Conservation (phyloP, 768 basidiomycete genomes). For the Boletus barrowsii region DNA sequence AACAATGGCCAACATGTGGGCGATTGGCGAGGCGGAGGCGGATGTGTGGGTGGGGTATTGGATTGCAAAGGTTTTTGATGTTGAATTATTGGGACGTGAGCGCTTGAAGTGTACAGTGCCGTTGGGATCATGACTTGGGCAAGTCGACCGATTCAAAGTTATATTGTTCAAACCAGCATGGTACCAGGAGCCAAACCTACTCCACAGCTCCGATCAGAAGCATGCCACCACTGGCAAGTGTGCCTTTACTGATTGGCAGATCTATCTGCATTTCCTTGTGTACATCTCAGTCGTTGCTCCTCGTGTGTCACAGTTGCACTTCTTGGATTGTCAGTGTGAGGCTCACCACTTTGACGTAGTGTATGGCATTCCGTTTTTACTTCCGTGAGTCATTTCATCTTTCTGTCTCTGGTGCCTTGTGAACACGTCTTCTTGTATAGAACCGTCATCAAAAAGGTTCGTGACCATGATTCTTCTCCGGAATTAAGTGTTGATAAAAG, state of each 20-base stretch:
- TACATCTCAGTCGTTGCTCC: slow-evolving; percentile 54
- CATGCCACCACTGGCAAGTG: no score
- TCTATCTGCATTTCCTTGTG: slow-evolving; percentile 20
- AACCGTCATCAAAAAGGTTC: slow-evolving; percentile 56
- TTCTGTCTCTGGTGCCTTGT: background rate
- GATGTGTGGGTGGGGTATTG: slow-evolving; percentile 26
- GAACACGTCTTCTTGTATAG: slow-evolving; percentile 27
- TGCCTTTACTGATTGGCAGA: slow-evolving; percentile 64
- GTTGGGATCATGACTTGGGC: no score
- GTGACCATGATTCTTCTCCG: background rate
- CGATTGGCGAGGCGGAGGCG: slow-evolving; percentile 23
- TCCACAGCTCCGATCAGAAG: no score
- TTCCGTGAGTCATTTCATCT: slow-evolving; percentile 49
- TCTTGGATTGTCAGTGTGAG: background rate
- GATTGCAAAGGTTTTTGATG: slow-evolving; percentile 21
- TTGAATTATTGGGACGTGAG: no score
- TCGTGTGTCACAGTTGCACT: slow-evolving; percentile 40
- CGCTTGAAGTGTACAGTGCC: no score
- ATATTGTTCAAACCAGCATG: no score
- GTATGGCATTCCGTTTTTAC: slow-evolving; percentile 67
- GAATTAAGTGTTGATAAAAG: slow-evolving; percentile 2
- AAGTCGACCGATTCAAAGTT: no score
- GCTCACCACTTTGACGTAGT: slow-evolving; percentile 37
- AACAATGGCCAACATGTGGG: slow-evolving; percentile 26
- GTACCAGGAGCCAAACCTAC: no score